Conservation (phyloP, 805 yeast species). For the Barnettozyma wickerhamii region DNA sequence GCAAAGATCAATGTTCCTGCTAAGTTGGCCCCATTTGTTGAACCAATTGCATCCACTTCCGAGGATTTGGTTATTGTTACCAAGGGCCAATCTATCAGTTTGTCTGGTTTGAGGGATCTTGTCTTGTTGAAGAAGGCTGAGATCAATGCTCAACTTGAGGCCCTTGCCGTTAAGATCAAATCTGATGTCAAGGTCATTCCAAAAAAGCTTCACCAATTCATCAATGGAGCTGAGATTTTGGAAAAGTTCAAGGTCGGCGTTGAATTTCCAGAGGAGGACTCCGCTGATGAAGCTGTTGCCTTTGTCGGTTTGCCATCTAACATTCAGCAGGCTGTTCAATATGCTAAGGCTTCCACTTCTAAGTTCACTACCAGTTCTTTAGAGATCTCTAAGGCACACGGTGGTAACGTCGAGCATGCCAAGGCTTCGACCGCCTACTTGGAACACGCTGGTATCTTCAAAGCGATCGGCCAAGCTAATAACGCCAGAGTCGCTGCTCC, state of each 20-base stretch:
- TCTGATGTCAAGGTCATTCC: constrained; percentile 64
- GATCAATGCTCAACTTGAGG: constrained; percentile 42
- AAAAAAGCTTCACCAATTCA: constrained; percentile 60
- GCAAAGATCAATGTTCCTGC: constrained; percentile 42
- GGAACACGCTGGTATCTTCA: constrained; percentile 43
- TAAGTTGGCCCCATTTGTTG: constrained; percentile 29
- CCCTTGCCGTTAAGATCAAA: constrained; percentile 40
- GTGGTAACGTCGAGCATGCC: constrained; percentile 74
- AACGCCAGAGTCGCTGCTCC: constrained; percentile 47
- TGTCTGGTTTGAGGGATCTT: constrained; percentile 69
- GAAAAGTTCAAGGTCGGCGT: constrained; percentile 54
- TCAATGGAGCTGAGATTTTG: constrained; percentile 52
- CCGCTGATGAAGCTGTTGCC: constrained; percentile 42
- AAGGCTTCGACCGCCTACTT: constrained; percentile 68
- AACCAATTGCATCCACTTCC: constrained; percentile 27
- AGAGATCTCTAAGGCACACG: constrained; percentile 87
- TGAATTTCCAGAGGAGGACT: constrained; percentile 42
- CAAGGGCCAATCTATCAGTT: constrained; percentile 39
- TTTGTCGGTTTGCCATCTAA: constrained; percentile 62
- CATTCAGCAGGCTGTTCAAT: constrained; percentile 56
- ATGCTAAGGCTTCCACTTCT: constrained; percentile 57
- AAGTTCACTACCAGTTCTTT: constrained; percentile 59
- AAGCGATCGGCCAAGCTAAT: constrained; percentile 35
- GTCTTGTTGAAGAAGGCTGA: constrained; percentile 52
- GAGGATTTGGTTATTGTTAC: constrained; percentile 27